These are phyloP conservation scores for Pulicaria dysenterica DNA, from an alignment of 129 eudicot genomes.

Conservation along the genomic window DNA sequence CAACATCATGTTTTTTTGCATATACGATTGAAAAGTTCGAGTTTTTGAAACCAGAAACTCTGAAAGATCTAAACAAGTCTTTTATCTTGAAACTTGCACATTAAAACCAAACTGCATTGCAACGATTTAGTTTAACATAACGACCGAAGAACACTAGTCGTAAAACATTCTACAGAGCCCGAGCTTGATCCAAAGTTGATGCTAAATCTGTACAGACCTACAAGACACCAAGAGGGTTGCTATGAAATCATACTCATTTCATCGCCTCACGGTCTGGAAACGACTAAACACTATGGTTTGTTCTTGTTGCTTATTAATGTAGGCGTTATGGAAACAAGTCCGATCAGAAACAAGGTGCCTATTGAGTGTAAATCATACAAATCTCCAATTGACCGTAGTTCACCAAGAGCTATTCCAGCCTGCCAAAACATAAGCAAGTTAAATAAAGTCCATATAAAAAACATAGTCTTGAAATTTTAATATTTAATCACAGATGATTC, in stretches of 20 bases:
- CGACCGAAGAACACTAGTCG: constrained; percentile 15
- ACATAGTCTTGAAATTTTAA: too few species aligned
- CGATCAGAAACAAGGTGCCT: constrained; percentile 82
- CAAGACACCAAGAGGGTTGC: constrained; percentile 18
- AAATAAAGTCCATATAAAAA: too few species aligned
- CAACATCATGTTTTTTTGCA: neutral
- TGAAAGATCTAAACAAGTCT: constrained; percentile 2
- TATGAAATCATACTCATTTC: constrained; percentile 10
- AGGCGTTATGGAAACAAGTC: constrained; percentile 67
- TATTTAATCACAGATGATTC: too few species aligned
- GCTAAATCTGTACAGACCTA: constrained; percentile 36
- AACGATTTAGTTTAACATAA: neutral
- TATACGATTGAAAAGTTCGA: neutral
- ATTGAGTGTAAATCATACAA: constrained; percentile 83
- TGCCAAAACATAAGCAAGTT: constrained; percentile 17
- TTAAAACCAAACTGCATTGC: neutral
- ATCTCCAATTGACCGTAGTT: constrained; percentile 80
- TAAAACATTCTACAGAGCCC: constrained; percentile 23
- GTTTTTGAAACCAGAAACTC: neutral
- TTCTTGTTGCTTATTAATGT: constrained; percentile 67
- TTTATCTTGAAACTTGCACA: neutral
- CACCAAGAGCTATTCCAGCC: constrained; percentile 98
- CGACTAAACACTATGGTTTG: constrained; percentile 35
- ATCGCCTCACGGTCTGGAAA: neutral
- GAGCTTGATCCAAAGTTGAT: constrained; percentile 30